phyloP scores from a whole-genome alignment of 129 eudicot species.

The Centrapalus pauciflorus region DNA sequence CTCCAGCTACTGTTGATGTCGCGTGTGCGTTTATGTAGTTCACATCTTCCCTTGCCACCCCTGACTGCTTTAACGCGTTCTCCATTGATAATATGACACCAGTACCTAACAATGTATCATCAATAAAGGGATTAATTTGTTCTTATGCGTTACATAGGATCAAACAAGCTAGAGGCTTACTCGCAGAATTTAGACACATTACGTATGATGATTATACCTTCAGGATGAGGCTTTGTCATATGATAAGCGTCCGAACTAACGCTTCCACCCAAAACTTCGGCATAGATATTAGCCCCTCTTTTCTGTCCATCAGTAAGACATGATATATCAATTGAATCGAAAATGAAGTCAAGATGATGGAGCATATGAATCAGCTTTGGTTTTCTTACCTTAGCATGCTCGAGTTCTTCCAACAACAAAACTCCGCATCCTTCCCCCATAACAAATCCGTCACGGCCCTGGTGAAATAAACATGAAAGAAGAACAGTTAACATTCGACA shows the following conservation, averaged over 20 bases:
- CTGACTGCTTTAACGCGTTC: conserved; percentile 72
- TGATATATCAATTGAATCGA: background rate
- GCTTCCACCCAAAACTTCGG: conserved; percentile 89
- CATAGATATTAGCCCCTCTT: conserved; percentile 74
- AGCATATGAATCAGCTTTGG: background rate
- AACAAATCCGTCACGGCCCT: conserved; percentile 90
- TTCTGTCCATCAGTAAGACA: conserved; percentile 33
- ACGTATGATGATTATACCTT: conserved; percentile 41
- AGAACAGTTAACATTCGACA: background rate
- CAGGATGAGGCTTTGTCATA: conserved; percentile 91
- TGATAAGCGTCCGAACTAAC: conserved; percentile 88
- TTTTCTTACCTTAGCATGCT: conserved; percentile 63
- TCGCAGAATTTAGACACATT: too few species aligned
- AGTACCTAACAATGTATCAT: conserved; percentile 36
- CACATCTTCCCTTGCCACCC: conserved; percentile 74
- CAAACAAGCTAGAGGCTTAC: background rate
- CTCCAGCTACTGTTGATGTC: conserved; percentile 84
- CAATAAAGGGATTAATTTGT: background rate
- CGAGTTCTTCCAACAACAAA: conserved; percentile 76
- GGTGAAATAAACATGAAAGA: conserved; percentile 11
- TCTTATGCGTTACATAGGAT: background rate
- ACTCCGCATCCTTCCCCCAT: conserved; percentile 97
- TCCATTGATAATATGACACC: conserved; percentile 69
- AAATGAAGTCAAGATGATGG: background rate
- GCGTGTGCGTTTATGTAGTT: conserved; percentile 90